phyloP scores from a whole-genome alignment of 192 early-diverging fungal genomes.

The Thamnidium elegans region DNA sequence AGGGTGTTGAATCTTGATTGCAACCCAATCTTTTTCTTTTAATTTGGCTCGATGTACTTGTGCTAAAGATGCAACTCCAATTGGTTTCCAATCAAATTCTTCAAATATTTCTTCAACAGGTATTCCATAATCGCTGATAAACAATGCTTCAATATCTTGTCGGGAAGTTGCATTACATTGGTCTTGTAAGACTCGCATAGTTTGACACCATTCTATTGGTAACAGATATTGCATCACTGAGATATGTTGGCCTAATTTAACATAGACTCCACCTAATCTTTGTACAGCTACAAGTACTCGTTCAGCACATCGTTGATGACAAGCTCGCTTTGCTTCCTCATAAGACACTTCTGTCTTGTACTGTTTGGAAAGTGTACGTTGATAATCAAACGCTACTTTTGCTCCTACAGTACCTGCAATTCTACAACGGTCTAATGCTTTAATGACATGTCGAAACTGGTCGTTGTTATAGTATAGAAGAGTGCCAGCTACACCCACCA shows the following conservation, averaged over 20 bases:
- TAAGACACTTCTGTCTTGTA: slow-evolving; percentile 30
- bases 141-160: slow-evolving; percentile 64
- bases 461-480: slow-evolving; percentile 23
- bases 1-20: slow-evolving; percentile 93
- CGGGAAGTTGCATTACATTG: slow-evolving; percentile 73
- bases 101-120: slow-evolving; percentile 67
- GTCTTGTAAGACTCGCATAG: slow-evolving; percentile 83
- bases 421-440: slow-evolving; percentile 35
- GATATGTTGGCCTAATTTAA: slow-evolving; percentile 86
- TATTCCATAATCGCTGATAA: slow-evolving; percentile 66
- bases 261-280: slow-evolving; percentile 81
- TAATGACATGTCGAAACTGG: slow-evolving; percentile 26
- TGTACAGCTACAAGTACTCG: slow-evolving; percentile 57
- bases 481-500: slow-evolving; percentile 6
- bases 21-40: slow-evolving; percentile 66
- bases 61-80: slow-evolving; percentile 90
- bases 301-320: slow-evolving; percentile 65
- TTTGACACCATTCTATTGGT: slow-evolving; percentile 82
- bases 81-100: slow-evolving; percentile 75
- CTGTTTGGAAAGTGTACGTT: slow-evolving; percentile 37
- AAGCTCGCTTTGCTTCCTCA: slow-evolving; percentile 40
- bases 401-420: slow-evolving; percentile 40
- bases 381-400: slow-evolving; percentile 55
- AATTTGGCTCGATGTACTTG: slow-evolving; percentile 85
- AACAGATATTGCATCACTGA: slow-evolving; percentile 79